Evolutionary conservation across 1,284 basidiomycete species (phyloP), one percentile per base, ranked within the genome.

Genomic region (Clitocybe nebularis): DNA sequence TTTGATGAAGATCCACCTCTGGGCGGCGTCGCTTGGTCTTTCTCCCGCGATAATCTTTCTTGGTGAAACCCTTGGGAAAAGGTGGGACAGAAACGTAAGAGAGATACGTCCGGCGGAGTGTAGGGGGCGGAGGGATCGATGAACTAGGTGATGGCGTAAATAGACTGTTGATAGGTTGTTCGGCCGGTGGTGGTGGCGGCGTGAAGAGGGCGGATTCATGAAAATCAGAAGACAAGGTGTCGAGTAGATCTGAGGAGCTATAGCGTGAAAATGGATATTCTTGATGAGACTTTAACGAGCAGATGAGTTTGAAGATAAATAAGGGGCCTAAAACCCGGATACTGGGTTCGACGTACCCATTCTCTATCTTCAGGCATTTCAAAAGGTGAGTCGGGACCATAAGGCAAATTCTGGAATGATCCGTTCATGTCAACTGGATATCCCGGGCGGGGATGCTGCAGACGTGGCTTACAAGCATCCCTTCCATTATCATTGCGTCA

Each of bases 1-100:
- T 49, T 26, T 25, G 25, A 28, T 48, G 41, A 1, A 38, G 19
- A 7, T 35, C 20, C 7, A 23, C 13, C 7, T 32, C 32, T 6
- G 19, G 37, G 17, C 28, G 41, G 3, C 13, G 34, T 2, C 21
- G 19, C 13, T 32, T 29, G 8, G n/a, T 17, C n/a, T 21, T n/a
- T 24, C 16, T 36, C 29, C 29, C 32, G 7, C 9, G 37, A 25
- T 53, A 51, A 4, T 44, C 21, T 14, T 32, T 32, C 20, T n/a
- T 39, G 4, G 10, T n/a, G 4, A 16, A 11, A 11, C 36, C 44
- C 19, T 22, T n/a, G n/a, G 46, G 44, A 10, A 54, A 34, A 1
- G 36, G 46, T 2, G 52, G 52, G 1, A 52, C 43, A 17, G 21
- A 19, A 5, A 54, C 39, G 22, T 50, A 35, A 8, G 48, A 47